phyloP scores from a whole-genome alignment of 2,329 filamentous ascomycete species.

The Botrytis porri region DNA sequence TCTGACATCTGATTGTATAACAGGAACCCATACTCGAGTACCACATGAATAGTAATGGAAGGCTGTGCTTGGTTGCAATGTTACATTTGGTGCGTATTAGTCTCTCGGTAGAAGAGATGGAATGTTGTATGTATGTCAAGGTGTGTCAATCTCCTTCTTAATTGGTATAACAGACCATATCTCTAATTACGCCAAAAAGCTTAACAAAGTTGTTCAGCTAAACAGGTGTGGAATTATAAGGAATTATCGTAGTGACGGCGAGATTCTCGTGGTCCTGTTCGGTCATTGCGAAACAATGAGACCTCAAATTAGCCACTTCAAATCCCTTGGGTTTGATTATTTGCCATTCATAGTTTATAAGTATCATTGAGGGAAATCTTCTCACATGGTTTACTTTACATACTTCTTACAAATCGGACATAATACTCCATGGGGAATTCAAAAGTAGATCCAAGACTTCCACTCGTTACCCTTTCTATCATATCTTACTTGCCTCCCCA shows the following conservation, averaged over 20 bases:
- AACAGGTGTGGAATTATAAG: neutral
- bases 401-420: neutral
- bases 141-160: neutral
- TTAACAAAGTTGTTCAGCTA: neutral
- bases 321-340: neutral
- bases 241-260: neutral
- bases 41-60: neutral
- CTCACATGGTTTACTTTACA: neutral
- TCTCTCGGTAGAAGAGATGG: neutral
- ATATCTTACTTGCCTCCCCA: neutral
- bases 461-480: neutral
- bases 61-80: neutral
- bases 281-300: neutral
- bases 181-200: constrained; percentile 12
- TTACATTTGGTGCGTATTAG: neutral
- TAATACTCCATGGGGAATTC: neutral
- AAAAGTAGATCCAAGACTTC: neutral
- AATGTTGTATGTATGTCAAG: neutral
- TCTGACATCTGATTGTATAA: constrained; percentile 8
- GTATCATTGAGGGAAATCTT: neutral
- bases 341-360: neutral
- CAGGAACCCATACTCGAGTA: neutral
- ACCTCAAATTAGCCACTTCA: neutral
- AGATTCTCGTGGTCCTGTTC: neutral
- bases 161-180: neutral